Base-by-base conservation (phyloP, 2,329 filamentous ascomycete species). In the Lecanicillium sp. region DNA sequence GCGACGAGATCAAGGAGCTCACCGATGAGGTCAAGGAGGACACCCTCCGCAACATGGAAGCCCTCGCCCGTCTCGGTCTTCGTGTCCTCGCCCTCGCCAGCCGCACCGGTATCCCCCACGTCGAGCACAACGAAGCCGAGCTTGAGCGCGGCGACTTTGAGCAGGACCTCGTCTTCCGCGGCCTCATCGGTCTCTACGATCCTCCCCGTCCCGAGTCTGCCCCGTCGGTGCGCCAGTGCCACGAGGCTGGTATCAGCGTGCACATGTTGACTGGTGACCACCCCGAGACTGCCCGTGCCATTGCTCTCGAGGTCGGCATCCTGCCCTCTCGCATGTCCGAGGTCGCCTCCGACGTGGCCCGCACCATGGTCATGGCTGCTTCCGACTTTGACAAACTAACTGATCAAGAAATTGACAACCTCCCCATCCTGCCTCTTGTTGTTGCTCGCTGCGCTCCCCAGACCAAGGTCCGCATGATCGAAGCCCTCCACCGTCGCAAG, bases 191-290 rank as follows among this genome's bases (percentile, higher is more conserved):
- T 42, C 71, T 88, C n/a, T 86, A 86, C 53, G 84, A 87, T 51
- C 84, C 84, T 4, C 84, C 84, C 53, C 82, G 84, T 1, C 72
- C 78, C 0, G 84, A 87, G 58, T 83, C 83, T 3, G 78, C 73
- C 2, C 75, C 69, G 1, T 77, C 79, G 0, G 79, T 84, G 37
- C 62, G 67, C 20, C 67, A 69, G 45, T 84, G 79, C 56, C 78
- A 81, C 52, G 68, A 74, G 48, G 81, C 81, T 29, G 81, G 81
- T 20, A 77, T 84, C 44, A 73, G 74, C 48, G 81, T 84, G 11
- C 80, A 84, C 58, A 84, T 84, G 81, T 71, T 84, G n/a, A 86
- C 83, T 15, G 83, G 82, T 51, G 82, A 86, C 51, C 81, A 86
- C 56, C 78, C 78, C 0, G 76, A 78, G 38, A 86, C 81, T 20